phyloP scores from a whole-genome alignment of 139 green algal species.

The Chlamydomonas sp. region DNA sequence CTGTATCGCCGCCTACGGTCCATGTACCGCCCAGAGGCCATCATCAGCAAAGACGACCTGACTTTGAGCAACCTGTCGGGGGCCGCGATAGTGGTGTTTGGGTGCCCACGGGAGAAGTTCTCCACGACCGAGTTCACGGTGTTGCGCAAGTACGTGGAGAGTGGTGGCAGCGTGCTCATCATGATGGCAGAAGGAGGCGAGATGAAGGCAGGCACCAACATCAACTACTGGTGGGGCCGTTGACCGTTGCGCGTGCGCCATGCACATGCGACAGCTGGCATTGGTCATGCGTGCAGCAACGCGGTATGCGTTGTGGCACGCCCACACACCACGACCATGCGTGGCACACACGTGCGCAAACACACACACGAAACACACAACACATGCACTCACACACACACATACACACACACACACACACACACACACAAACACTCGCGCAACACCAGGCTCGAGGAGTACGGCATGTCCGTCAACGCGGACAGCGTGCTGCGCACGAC shows the following conservation, averaged over 20 bases:
- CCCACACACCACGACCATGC: too few relatives aligned
- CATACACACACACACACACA: too few relatives aligned
- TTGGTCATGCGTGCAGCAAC: too few relatives aligned
- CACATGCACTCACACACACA: too few relatives aligned
- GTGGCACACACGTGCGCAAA: too few relatives aligned
- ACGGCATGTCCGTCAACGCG: constrained; percentile 59
- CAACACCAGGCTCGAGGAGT: constrained; percentile 75
- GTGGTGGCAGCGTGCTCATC: constrained; percentile 61
- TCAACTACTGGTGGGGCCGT: constrained; percentile 67
- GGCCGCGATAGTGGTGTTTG: constrained; percentile 61
- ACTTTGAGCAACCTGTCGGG: constrained; percentile 31
- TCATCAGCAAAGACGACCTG: constrained; percentile 22
- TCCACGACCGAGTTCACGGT: constrained; percentile 50
- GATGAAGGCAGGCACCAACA: constrained; percentile 52
- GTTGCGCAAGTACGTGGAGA: constrained; percentile 50
- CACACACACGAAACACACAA: too few relatives aligned
- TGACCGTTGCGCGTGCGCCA: too few relatives aligned
- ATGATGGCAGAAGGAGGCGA: constrained; percentile 59
- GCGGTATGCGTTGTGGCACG: too few relatives aligned
- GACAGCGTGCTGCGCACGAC: constrained; percentile 66
- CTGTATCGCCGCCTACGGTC: constrained; percentile 27
- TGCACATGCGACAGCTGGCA: too few relatives aligned
- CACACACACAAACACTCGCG: too few relatives aligned
- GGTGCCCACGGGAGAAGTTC: constrained; percentile 61
- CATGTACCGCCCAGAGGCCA: constrained; percentile 2